Base-by-base conservation (phyloP, 805 yeast genomes). In the Henningerozyma blattae region DNA sequence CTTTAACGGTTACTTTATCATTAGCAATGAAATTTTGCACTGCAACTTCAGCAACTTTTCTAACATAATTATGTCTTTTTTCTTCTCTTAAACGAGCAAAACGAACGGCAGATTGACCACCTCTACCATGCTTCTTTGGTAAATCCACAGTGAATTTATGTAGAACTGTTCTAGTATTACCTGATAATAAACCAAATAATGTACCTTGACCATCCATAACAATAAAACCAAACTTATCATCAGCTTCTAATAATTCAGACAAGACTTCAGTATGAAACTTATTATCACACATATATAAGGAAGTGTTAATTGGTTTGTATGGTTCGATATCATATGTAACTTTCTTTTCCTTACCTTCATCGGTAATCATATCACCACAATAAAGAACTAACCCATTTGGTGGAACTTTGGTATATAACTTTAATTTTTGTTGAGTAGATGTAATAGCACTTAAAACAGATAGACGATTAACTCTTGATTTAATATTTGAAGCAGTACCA, bases 171-270 rank as follows among this genome's bases (percentile, higher is more conserved):
- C 98, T 80, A 31, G 95, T 87, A 66, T 91, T 91, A 59, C 99
- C 99, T 30, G 93, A 77, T 36, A 91, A 75, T 15, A 93, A 72
- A 63, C 99, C 99, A 49, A 91, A 91, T 46, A 91, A 68, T 3
- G 95, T 84, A 40, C 98, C 98, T 60, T 87, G 86, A 84, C 99
- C 99, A 64, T 91, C 99, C 98, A 91, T 91, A 51, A 91, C 80
- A 48, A 91, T 93, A 65, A 91, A 91, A 33, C 99, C 99, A 49
- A 89, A 91, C 61, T 82, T 76, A 59, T 93, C 95, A 62, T 91
- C 98, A 44, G 85, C 77, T 65, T 91, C 96, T 44, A 91, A 69
- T 53, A 91, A 71, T 64, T 91, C 98, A 30, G 94, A 72, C 35
- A 91, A 71, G 5, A 95, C 96, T 64, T 91, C 99, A 20, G 95